Percentiles rank a stretch among this genome's conserved stretches.
Conservation (phyloP, 1,284 basidiomycete genomes). For the Cutaneotrichosporon curvatum region DNA sequence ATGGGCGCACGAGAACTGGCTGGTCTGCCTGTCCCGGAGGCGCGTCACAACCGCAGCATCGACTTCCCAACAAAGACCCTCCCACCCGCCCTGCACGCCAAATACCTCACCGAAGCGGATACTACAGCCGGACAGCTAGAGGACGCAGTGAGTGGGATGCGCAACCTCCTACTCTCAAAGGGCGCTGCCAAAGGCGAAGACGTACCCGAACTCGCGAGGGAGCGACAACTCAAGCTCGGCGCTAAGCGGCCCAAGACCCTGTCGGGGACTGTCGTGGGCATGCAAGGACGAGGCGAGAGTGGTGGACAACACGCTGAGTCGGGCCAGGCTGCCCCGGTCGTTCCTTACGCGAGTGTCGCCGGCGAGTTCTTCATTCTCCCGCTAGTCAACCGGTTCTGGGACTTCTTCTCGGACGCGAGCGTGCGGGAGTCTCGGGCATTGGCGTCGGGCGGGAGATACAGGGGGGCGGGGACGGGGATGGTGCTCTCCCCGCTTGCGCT, state of each 20-base stretch:
- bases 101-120: constrained; percentile 52
- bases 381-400: constrained; percentile 81
- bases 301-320: neutral
- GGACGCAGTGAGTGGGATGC: constrained; percentile 28
- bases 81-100: constrained; percentile 61
- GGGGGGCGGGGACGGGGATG: constrained; percentile 67
- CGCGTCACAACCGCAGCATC: constrained; percentile 19
- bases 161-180: constrained; percentile 34
- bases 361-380: constrained; percentile 82
- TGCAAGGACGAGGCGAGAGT: constrained; percentile 1
- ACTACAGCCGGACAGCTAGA: constrained; percentile 27
- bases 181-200: constrained; percentile 42
- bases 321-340: constrained; percentile 18
- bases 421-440: constrained; percentile 62
- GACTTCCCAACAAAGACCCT: constrained; percentile 73
- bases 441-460: constrained; percentile 52
- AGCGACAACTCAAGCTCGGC: constrained; percentile 65
- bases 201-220: constrained; percentile 58
- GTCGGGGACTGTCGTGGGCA: constrained; percentile 2
- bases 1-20: constrained; percentile 79
- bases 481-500: constrained; percentile 69
- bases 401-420: constrained; percentile 74
- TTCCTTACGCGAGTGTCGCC: constrained; percentile 63
- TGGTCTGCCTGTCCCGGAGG: constrained; percentile 53
- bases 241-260: constrained; percentile 16